Evolutionary conservation across 805 yeast species (phyloP).

Genomic region (Ogataea corticis): DNA sequence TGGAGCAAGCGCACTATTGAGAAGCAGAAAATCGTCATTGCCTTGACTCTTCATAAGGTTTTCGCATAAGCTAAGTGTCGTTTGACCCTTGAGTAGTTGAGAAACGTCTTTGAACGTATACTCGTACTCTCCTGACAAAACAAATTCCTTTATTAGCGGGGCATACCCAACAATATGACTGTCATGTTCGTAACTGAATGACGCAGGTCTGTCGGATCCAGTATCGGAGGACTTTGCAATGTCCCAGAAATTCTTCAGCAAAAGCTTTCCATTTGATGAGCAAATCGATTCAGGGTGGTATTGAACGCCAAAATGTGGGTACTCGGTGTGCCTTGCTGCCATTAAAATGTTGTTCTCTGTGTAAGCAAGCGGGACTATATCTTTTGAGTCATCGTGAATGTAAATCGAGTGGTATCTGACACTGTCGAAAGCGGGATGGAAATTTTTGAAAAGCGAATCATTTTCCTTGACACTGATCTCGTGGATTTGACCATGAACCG

Average conservation of each 20-base stretch:
- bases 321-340: conserved; percentile 67
- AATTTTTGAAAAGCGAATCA: conserved; percentile 41
- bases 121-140: conserved; percentile 7
- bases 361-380: conserved; percentile 59
- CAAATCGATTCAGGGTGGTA: conserved; percentile 97
- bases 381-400: conserved; percentile 36
- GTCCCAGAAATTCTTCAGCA: conserved; percentile 64
- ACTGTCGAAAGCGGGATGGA: conserved; percentile 52
- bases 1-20: conserved; percentile 80
- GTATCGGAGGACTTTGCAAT: conserved; percentile 38
- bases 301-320: conserved; percentile 91
- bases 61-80: conserved; percentile 48
- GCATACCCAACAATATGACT: conserved; percentile 2
- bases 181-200: background rate
- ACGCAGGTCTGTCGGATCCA: background rate
- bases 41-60: conserved; percentile 27
- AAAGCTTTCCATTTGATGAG: conserved; percentile 60
- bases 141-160: conserved; percentile 25
- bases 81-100: background rate
- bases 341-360: conserved; percentile 61
- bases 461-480: conserved; percentile 35
- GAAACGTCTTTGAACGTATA: conserved; percentile 18
- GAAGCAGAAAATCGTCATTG: conserved; percentile 52
- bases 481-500: conserved; percentile 87
- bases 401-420: conserved; percentile 90